Evolutionary conservation across 805 yeast genomes (phyloP), one percentile per base, ranked within the genome.

Genomic region (Hanseniaspora meyeri): DNA sequence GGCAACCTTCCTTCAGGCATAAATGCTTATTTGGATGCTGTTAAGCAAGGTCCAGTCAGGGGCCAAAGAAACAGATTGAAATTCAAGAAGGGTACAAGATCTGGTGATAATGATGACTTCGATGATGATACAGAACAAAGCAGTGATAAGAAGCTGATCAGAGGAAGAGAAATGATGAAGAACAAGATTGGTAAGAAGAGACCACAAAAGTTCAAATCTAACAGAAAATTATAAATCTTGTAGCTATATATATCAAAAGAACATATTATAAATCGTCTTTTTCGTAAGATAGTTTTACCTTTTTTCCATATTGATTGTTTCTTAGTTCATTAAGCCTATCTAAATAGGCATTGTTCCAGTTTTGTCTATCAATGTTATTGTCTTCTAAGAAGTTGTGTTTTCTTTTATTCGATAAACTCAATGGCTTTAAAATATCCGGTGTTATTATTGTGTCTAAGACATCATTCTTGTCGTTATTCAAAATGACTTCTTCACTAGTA

Each of bases 11-110:
- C 77, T 4, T 71, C 71, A 48, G 95, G 96, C 17, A 79, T 91
- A 61, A 86, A 86, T 66, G 97, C 97, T 0, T 93, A 93, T 68
- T 79, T 89, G 61, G 96, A 89, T 60, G 98, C 98, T 7, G 88
- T 93, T 27, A 84, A 80, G 68, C 86, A 85, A 63, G 97, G 93
- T 27, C 97, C 97, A 34, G 81, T 89, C 3, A 83, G 96, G 70
- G 96, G 97, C 58, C 96, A 87, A 74, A 81, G 80, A 73, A 90
- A 90, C 70, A 88, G 81, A 72, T 79, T 91, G 76, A 91, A 89
- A 72, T 91, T 81, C 73, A 87, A 85, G 72, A 81, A 84, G 67
- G 74, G 75, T 55, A 74, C 74, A 51, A 77, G 77, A 34, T 74
- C 71, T 24, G 76, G 77, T 24, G 80, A 77, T 39, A 79, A 74